phyloP scores from a whole-genome alignment of 2,329 filamentous ascomycete species.

The Emergomyces africanus region DNA sequence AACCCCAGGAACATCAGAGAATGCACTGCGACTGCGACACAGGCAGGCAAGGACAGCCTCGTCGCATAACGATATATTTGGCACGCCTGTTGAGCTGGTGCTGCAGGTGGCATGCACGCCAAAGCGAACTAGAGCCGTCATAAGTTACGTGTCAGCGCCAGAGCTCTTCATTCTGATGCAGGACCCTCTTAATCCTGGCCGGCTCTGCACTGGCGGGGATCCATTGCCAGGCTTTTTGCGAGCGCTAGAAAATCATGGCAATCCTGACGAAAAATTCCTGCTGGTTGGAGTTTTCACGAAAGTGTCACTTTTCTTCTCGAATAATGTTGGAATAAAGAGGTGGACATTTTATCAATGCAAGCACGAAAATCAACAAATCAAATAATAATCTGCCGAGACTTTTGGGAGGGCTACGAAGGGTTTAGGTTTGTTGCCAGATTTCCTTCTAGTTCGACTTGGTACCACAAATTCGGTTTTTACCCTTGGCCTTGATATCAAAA shows the following conservation, averaged over 20 bases:
- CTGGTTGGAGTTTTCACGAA: background rate
- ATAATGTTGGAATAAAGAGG: background rate
- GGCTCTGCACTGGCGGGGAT: slow-evolving; percentile 9
- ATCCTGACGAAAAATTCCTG: background rate
- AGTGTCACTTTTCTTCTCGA: background rate
- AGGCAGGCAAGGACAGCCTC: background rate
- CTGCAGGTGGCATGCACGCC: slow-evolving; percentile 12
- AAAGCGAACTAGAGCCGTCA: slow-evolving; percentile 7
- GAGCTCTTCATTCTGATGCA: slow-evolving; percentile 17
- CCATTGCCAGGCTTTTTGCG: background rate
- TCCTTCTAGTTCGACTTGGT: background rate
- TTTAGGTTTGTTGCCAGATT: background rate
- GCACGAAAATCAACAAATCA: background rate
- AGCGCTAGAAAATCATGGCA: background rate
- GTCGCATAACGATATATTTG: slow-evolving; percentile 2
- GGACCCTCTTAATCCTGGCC: slow-evolving; percentile 16
- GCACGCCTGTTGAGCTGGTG: slow-evolving; percentile 9
- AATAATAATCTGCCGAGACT: background rate
- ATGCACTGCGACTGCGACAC: no score
- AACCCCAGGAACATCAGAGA: slow-evolving; percentile 10
- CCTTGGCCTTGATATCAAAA: background rate
- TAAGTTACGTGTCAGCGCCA: slow-evolving; percentile 18
- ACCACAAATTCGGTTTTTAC: background rate
- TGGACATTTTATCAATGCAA: background rate
- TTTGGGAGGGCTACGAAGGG: background rate